Evolutionary conservation across 495 filamentous ascomycete species (phyloP).

Genomic region (Terfezia claveryi): DNA sequence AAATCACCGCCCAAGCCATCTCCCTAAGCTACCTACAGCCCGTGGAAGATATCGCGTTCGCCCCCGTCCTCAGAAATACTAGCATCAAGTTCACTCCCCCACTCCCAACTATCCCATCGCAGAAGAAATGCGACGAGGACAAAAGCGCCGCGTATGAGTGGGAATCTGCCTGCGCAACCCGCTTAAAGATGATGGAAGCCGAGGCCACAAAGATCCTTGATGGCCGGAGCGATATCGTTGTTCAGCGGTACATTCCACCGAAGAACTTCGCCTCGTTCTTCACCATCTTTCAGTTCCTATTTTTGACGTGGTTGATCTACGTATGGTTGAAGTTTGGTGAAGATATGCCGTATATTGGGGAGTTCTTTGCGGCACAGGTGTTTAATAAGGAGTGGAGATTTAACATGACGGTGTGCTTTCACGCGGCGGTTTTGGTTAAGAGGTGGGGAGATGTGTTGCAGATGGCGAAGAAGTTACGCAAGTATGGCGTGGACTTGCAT

Average conservation of each 20-base stretch:
- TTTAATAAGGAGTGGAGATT: constrained; percentile 18
- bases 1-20: constrained; percentile 5
- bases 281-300: constrained; percentile 8
- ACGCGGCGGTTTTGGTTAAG: constrained; percentile 17
- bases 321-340: constrained; percentile 4
- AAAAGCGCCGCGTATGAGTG: constrained; percentile 8
- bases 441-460: constrained; percentile 15
- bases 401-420: constrained; percentile 11
- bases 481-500: constrained; percentile 11
- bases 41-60: constrained; percentile 14
- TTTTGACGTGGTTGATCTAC: constrained; percentile 7
- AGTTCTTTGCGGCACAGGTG: constrained; percentile 1
- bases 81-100: constrained; percentile 8
- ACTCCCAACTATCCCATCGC: constrained; percentile 3
- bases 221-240: constrained; percentile 10
- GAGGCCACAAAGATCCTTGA: constrained; percentile 6
- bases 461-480: constrained; percentile 8
- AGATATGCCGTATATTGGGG: neutral
- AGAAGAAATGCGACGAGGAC: neutral
- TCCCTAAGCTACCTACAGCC: constrained; percentile 14
- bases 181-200: constrained; percentile 11
- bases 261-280: constrained; percentile 2
- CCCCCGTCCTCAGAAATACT: constrained; percentile 10
- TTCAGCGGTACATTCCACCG: constrained; percentile 11
- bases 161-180: constrained; percentile 6